A percentile compares a stretch with the other conserved stretches of the same genome.
Conservation (phyloP, 805 yeast species). For the Kodamaea hsintzibuensis region DNA sequence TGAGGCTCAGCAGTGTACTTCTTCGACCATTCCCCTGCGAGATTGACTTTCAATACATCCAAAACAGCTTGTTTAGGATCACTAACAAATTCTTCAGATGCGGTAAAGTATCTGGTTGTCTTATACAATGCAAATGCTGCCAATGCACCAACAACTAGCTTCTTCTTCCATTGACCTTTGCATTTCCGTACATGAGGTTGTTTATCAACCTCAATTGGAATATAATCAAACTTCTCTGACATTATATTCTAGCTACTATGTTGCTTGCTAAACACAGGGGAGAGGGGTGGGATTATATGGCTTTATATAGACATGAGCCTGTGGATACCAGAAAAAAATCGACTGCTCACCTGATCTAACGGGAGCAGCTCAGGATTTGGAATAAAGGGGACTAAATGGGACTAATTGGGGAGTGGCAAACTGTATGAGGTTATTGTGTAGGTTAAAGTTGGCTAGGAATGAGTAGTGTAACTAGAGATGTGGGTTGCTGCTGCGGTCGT, state of each 20-base stretch:
- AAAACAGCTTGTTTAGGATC: slow-evolving; percentile 20
- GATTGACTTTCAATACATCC: slow-evolving; percentile 34
- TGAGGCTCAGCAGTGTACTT: slow-evolving; percentile 44
- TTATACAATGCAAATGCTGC: not conserved
- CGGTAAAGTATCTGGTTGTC: too few species aligned
- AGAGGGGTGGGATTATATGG: not conserved
- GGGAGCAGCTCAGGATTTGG: not conserved
- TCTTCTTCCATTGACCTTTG: not conserved
- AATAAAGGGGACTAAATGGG: not conserved
- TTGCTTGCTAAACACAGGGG: not conserved
- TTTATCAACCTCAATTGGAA: slow-evolving; percentile 1
- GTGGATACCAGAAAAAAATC: not conserved
- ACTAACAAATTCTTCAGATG: slow-evolving; percentile 4
- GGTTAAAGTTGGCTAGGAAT: not conserved
- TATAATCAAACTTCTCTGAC: slow-evolving; percentile 8
- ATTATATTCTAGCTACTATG: not conserved
- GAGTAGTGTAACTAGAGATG: not conserved
- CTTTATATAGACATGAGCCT: not conserved
- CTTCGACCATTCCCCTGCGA: slow-evolving; percentile 45
- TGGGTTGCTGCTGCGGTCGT: not conserved
- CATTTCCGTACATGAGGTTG: not conserved
- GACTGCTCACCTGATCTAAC: not conserved
- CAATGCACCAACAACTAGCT: not conserved
- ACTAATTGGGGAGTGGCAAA: not conserved
- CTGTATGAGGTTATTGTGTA: not conserved